phyloP scores from a whole-genome alignment of 1,139 yeast species.

The Yamadazyma songkhlaensis region DNA sequence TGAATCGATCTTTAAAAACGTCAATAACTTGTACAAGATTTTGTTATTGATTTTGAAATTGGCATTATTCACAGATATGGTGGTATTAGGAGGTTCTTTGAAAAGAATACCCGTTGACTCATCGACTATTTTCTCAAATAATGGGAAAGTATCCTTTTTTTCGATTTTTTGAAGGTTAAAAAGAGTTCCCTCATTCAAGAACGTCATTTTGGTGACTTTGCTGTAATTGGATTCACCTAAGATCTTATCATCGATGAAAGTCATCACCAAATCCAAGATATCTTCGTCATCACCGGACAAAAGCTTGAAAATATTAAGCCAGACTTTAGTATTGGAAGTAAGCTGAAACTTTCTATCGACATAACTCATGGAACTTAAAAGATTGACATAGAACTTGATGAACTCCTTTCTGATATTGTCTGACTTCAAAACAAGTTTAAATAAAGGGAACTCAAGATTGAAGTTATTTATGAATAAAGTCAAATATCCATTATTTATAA shows the following conservation, averaged over 20 bases:
- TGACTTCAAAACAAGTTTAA: conserved; percentile 61
- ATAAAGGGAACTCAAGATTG: conserved; percentile 63
- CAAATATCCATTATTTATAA: conserved; percentile 47
- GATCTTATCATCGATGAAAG: conserved; percentile 48
- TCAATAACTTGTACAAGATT: conserved; percentile 59
- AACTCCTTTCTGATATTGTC: conserved; percentile 54
- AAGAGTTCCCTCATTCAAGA: conserved; percentile 76
- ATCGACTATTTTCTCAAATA: conserved; percentile 54
- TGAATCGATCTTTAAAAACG: conserved; percentile 73
- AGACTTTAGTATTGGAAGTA: conserved; percentile 9
- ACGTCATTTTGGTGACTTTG: conserved; percentile 67
- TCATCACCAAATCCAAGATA: conserved; percentile 39
- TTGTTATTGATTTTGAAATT: conserved; percentile 64
- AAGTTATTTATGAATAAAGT: conserved; percentile 62
- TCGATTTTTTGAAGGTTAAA: conserved; percentile 52
- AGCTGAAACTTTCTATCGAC: conserved; percentile 15
- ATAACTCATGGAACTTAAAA: conserved; percentile 21
- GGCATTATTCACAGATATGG: conserved; percentile 41
- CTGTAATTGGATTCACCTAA: conserved; percentile 60
- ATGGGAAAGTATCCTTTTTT: conserved; percentile 22
- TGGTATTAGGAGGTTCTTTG: conserved; percentile 21
- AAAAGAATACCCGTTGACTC: conserved; percentile 60
- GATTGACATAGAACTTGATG: conserved; percentile 57
- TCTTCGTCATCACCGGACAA: conserved; percentile 55
- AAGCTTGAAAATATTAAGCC: conserved; percentile 30